A percentile compares a stretch with the other conserved stretches of the same genome.
Conservation (phyloP, 179 eudicot species). For the Beta macrorhiza region DNA sequence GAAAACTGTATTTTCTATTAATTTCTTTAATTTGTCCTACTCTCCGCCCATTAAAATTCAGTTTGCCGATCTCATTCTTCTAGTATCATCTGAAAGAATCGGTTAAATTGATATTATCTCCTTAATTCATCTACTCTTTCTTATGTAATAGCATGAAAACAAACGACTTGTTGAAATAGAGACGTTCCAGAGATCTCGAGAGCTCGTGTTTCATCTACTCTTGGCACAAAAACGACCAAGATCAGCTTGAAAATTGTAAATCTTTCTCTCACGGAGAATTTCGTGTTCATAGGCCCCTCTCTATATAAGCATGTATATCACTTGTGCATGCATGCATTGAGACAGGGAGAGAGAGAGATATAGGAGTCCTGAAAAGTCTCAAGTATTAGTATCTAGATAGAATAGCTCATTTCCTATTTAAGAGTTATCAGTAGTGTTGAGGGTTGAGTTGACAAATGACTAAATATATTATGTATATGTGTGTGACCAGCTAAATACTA, state of each 20-base stretch:
- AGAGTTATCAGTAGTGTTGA: background rate
- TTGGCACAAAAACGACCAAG: no score
- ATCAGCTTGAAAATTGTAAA: no score
- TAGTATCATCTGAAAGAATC: no score
- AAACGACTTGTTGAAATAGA: no score
- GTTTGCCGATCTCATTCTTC: no score
- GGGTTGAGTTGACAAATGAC: slow-evolving; percentile 14
- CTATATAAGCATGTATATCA: slow-evolving; percentile 1
- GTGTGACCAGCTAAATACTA: background rate
- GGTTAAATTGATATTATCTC: no score
- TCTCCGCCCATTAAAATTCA: no score
- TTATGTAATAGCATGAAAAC: no score
- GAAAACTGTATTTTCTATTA: background rate
- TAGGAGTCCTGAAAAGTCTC: background rate
- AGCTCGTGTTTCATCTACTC: no score
- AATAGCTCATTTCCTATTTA: background rate
- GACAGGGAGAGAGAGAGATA: background rate
- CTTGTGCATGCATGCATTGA: slow-evolving; percentile 19
- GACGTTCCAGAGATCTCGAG: no score
- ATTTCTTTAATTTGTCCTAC: no score
- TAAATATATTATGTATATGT: background rate
- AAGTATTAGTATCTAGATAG: slow-evolving; percentile 7
- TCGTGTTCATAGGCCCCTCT: background rate
- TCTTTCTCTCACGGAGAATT: no score
- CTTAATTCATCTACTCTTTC: background rate